Evolutionary conservation across 208 protist species (phyloP).

Genomic region (Herpetomonas samuelpessoai): DNA sequence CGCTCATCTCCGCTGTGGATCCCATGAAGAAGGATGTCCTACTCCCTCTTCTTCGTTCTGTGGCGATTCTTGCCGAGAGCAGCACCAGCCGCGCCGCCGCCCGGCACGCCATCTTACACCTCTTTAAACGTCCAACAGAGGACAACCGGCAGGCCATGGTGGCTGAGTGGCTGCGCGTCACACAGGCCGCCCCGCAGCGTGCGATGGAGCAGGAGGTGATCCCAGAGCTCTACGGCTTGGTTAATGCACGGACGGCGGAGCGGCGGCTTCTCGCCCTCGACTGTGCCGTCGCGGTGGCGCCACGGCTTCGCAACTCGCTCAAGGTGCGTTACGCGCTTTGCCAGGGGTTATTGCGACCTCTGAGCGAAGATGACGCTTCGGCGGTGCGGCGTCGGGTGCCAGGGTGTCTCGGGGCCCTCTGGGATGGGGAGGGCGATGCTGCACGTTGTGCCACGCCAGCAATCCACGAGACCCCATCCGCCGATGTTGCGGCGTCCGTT

Average conservation of each 20-base stretch:
- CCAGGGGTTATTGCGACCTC: constrained; percentile 50
- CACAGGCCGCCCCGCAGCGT: constrained; percentile 25
- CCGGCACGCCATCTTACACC: constrained; percentile 45
- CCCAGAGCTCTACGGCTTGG: constrained; percentile 60
- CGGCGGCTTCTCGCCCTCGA: constrained; percentile 54
- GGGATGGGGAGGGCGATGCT: constrained; percentile 9
- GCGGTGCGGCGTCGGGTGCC: constrained; percentile 59
- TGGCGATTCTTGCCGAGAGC: constrained; percentile 29
- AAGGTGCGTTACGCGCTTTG: constrained; percentile 43
- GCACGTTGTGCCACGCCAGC: neutral
- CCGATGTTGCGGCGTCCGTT: neutral
- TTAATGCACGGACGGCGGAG: constrained; percentile 45
- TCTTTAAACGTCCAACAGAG: constrained; percentile 47
- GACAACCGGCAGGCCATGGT: constrained; percentile 37
- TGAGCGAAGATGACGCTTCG: constrained; percentile 61
- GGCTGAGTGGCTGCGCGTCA: constrained; percentile 46
- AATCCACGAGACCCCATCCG: neutral
- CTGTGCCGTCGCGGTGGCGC: constrained; percentile 38
- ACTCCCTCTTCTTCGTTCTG: constrained; percentile 48
- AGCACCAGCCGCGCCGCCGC: constrained; percentile 28
- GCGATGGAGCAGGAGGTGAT: constrained; percentile 59
- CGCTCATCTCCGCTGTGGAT: constrained; percentile 40
- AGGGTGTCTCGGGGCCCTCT: constrained; percentile 42
- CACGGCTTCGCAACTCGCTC: constrained; percentile 22
- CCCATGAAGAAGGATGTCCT: constrained; percentile 55